Evolutionary conservation across 148 eudicot genomes (phyloP), one percentile per base, ranked within the genome.

Genomic region (Silene conica): DNA sequence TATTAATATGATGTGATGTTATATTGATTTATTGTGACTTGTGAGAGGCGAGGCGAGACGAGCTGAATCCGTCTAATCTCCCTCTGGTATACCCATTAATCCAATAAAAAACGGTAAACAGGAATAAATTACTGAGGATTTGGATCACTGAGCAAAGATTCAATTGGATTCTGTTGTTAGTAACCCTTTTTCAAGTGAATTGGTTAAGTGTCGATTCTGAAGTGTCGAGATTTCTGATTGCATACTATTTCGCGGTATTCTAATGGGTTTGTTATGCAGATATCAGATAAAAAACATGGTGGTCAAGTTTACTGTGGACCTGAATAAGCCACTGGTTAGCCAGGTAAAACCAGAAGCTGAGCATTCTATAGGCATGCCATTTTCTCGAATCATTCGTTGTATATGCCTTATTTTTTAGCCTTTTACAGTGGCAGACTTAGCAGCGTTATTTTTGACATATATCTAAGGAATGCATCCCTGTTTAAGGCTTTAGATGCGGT

Each of bases 301-400:
- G 34, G 72, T 34, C 20, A 69, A 69, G 58, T 69, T 22, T 50
- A 69, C 72, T 23, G 72, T 69, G 11, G 72, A 69, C 72, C 60
- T 69, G 43, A 50, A 69, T 25, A 69, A 69, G 60, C 72, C 72
- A 22, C 72, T 69, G 59, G 72, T 69, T 31, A 23, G 16, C 34
- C 72, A 69, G 72, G 72, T 69, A 21, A 48, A 21, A 6, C 34
- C 16, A 8, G 54, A 52, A 50, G 13, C 26, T 25, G 54, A 48
- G 28, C 54, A 20, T 67, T 45, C 12, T n/a, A 67, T 19, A 13
- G 46, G 12, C 12, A 46, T 63, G 13, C 13, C n/a, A 26, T 4
- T 18, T 19, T 34, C 70, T 16, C 1, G 10, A n/a, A 9, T 4
- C 43, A 63, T 6, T 26, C 21, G 7, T 31, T 34, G 6, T 6